A percentile compares a stretch with the other conserved stretches of the same genome.
These are phyloP conservation scores for Phyllosticta citriasiana DNA, from an alignment of 2,329 filamentous ascomycete species.

Conservation along the genomic window DNA sequence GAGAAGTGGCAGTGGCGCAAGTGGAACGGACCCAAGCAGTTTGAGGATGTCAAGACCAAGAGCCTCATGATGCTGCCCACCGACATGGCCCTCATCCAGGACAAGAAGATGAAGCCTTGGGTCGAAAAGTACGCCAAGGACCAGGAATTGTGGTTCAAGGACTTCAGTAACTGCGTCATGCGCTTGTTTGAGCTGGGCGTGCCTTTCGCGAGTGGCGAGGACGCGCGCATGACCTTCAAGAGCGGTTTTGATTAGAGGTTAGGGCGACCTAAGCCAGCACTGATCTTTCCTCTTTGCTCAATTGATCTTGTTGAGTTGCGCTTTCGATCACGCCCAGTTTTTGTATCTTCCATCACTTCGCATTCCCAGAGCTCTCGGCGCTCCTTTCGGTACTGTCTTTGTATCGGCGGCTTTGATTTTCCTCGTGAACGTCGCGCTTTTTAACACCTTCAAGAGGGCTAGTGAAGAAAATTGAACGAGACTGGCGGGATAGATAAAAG, in stretches of 20 bases:
- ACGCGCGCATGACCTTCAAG: conserved; percentile 37
- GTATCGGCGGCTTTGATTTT: not conserved
- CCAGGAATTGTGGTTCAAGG: conserved; percentile 84
- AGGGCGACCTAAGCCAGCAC: not conserved
- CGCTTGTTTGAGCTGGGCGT: conserved; percentile 93
- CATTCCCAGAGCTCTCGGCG: not conserved
- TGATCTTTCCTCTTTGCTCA: not conserved
- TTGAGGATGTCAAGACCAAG: conserved; percentile 79
- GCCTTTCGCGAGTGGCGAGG: conserved; percentile 56
- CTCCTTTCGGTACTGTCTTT: not conserved
- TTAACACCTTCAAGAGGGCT: no score
- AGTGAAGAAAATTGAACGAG: no score
- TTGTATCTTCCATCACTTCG: not conserved
- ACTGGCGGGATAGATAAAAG: no score
- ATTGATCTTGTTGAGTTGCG: not conserved
- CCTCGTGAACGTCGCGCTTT: no score
- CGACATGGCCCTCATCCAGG: conserved; percentile 77
- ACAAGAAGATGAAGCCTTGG: conserved; percentile 72
- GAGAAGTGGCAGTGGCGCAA: conserved; percentile 90
- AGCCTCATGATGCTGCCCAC: conserved; percentile 94
- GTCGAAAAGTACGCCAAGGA: conserved; percentile 88
- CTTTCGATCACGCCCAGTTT: not conserved
- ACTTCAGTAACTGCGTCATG: conserved; percentile 68
- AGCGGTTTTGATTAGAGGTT: conserved; percentile 28
- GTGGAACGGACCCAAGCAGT: conserved; percentile 88